Percentiles rank a stretch among this genome's conserved stretches.
Evolutionary conservation across 2,329 filamentous ascomycete species (phyloP).

Genomic region (Stagonosporopsis tanaceti): DNA sequence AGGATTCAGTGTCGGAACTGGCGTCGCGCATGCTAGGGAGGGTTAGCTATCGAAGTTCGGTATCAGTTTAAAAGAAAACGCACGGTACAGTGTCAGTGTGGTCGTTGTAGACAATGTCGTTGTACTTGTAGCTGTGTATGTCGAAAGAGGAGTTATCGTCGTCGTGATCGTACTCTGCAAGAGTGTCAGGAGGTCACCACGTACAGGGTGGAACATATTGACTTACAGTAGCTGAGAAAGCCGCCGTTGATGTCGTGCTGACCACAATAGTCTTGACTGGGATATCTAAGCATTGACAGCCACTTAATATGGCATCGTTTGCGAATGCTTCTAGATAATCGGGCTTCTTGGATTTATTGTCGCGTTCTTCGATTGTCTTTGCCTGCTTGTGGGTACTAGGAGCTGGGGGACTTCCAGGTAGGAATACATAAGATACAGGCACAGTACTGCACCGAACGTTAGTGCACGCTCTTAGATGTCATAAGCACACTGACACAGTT

Average conservation of each 20-base stretch:
- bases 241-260: background rate
- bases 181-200: background rate
- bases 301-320: background rate
- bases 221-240: background rate
- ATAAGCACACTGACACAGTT: background rate
- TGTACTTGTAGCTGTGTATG: background rate
- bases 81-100: background rate
- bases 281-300: constrained; percentile 1
- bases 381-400: background rate
- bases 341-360: background rate
- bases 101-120: background rate
- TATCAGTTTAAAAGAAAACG: background rate
- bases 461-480: background rate
- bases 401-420: background rate
- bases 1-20: background rate
- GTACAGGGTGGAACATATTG: background rate
- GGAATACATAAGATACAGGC: background rate
- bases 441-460: background rate
- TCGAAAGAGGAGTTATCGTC: background rate
- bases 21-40: constrained; percentile 1
- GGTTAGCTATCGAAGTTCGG: background rate
- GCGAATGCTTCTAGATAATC: background rate
- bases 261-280: background rate
- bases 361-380: background rate
- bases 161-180: background rate